Evolutionary conservation across 345 rosid genomes (phyloP).

Genomic region (Rhizophora apiculata): DNA sequence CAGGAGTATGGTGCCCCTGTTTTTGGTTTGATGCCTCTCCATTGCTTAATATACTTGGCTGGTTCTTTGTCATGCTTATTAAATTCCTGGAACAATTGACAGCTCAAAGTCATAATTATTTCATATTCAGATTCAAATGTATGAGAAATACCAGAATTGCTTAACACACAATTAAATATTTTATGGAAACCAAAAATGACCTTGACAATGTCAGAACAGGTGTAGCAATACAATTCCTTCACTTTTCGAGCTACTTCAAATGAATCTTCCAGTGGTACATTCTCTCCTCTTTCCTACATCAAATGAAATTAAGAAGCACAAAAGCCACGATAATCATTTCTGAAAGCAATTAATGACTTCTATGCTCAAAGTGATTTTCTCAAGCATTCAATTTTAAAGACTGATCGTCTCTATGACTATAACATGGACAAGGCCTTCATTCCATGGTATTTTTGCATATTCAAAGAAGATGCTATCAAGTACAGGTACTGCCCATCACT

Average conservation of each 20-base stretch:
- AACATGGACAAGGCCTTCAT: not conserved
- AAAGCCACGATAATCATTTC: not conserved
- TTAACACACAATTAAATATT: not conserved
- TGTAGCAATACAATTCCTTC: constrained; percentile 88
- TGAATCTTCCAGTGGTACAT: constrained; percentile 94
- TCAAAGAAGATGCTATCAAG: not conserved
- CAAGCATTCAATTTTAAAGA: constrained; percentile 2
- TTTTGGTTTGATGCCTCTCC: constrained; percentile 92
- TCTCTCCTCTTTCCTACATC: constrained; percentile 92
- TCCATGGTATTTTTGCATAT: too few species aligned
- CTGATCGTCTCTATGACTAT: not conserved
- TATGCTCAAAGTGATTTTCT: not conserved
- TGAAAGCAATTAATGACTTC: not conserved
- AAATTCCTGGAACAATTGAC: constrained; percentile 61
- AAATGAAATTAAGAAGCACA: constrained; percentile 21
- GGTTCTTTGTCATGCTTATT: constrained; percentile 98
- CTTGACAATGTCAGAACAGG: constrained; percentile 95
- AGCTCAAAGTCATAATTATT: not conserved
- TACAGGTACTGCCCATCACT: not conserved
- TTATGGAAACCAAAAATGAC: constrained; percentile 33
- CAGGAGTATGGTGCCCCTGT: constrained; percentile 97
- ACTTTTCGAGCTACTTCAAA: constrained; percentile 92
- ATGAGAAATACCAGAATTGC: not conserved
- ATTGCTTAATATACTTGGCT: constrained; percentile 76
- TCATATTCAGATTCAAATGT: constrained; percentile 4